Conservation (phyloP, 2,329 filamentous ascomycete species). For the Cytospora paraplurivora region DNA sequence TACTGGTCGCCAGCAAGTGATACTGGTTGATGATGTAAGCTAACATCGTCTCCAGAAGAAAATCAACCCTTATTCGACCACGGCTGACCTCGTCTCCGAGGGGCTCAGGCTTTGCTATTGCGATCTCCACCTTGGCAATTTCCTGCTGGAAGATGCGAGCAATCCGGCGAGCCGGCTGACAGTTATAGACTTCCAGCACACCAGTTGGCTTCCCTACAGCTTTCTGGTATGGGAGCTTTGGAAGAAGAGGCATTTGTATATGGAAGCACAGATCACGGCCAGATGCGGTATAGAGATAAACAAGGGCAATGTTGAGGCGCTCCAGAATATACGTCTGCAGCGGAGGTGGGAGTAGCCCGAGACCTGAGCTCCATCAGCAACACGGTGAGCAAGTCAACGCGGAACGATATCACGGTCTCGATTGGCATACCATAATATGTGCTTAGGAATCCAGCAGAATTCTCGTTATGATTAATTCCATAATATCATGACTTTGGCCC, state of each 20-base stretch:
- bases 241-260: not conserved
- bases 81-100: not conserved
- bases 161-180: not conserved
- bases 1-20: not conserved
- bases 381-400: not conserved
- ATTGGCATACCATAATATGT: not conserved
- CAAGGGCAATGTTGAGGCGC: not conserved
- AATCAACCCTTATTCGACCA: not conserved
- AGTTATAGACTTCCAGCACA: constrained; percentile 8
- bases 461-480: not conserved
- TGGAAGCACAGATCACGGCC: not conserved
- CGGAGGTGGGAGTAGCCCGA: not conserved
- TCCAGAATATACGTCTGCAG: constrained; percentile 8
- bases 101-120: constrained; percentile 15
- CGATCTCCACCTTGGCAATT: not conserved
- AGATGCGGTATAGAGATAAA: not conserved
- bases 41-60: not conserved
- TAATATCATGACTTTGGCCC: constrained; percentile 11
- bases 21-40: not conserved
- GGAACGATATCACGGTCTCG: no score
- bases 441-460: not conserved
- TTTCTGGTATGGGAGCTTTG: constrained; percentile 12
- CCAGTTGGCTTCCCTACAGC: constrained; percentile 10
- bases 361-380: not conserved
- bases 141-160: constrained; percentile 5